Evolutionary conservation across 805 yeast species (phyloP), one percentile per base, ranked within the genome.

Genomic region (Candida ficus): DNA sequence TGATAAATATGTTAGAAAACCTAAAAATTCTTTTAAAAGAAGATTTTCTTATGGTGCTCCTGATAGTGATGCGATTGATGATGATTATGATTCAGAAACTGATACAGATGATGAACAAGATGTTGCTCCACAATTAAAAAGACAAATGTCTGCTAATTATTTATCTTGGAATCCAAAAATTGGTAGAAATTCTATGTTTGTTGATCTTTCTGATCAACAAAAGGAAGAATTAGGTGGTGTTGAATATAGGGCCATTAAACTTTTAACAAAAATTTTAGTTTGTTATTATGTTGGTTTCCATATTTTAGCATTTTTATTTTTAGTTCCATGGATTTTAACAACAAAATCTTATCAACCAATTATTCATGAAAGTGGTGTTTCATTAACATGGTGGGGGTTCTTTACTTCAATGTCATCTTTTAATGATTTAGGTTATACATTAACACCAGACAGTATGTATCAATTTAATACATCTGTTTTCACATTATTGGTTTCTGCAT

Each of bases 141-240:
- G 66, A 38, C 52, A 57, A 6, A 69, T 72, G 71, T 75, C 80
- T 23, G 65, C 80, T 1, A 77, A 75, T 43, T 93, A 90, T 52
- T 66, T 91, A 19, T 89, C 97, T 0, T 89, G 95, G 87, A 75
- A 74, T 25, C 97, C 98, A 3, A 85, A 93, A 0, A 74, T 93
- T 27, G 98, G 96, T 10, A 75, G 97, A 60, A 93, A 93, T 61
- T 91, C 98, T 0, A 82, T 90, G 0, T 93, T 93, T 67, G 83
- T 88, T 2, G 83, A 83, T 13, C 61, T 93, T 32, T 78, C 87
- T 3, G 86, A 80, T 28, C 80, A 74, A 19, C 98, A 93, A 60
- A 89, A 87, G 54, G 95, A 85, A 44, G 99, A 93, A 59, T 65
- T 93, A 29, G 99, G 99, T 29, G 99, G 99, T 37, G 96, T 93